phyloP scores from a whole-genome alignment of 345 rosid genomes.

The Clarkia xantiana region DNA sequence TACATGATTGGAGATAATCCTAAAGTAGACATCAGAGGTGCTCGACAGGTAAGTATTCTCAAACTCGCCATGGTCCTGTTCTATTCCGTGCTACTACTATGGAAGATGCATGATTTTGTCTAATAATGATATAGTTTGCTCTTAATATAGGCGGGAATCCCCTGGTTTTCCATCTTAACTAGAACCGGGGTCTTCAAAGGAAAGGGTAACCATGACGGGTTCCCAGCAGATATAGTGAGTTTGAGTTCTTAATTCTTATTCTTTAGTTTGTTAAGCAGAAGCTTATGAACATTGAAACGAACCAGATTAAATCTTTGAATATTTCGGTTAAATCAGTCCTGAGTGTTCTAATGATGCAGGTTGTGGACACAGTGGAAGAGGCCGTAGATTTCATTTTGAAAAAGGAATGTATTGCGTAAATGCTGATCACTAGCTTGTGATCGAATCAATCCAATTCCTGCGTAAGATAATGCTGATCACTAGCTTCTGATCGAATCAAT shows the following conservation, averaged over 20 bases:
- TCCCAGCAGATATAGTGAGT: constrained; percentile 61
- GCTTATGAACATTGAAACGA: background rate
- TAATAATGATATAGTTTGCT: background rate
- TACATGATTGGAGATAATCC: constrained; percentile 91
- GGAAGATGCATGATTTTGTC: too few species aligned
- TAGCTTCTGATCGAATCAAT: too few species aligned
- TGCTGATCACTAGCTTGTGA: too few species aligned
- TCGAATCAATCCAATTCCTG: too few species aligned
- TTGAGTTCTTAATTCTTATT: too few species aligned
- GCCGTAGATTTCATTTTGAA: constrained; percentile 56
- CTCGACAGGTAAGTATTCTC: constrained; percentile 32
- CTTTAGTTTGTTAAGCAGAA: background rate
- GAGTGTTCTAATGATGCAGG: constrained; percentile 27
- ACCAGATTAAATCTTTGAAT: background rate
- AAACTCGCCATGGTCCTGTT: background rate
- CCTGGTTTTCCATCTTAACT: constrained; percentile 83
- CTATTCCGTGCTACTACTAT: too few species aligned
- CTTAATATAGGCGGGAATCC: constrained; percentile 45
- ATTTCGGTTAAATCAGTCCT: background rate
- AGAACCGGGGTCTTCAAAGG: constrained; percentile 85
- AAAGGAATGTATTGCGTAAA: constrained; percentile 20
- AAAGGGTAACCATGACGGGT: constrained; percentile 33
- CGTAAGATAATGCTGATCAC: too few species aligned
- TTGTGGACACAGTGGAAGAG: constrained; percentile 66
- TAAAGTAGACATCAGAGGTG: constrained; percentile 59